Base-by-base conservation (phyloP, 2,329 filamentous ascomycete species). In the Fusarium nematophilum region DNA sequence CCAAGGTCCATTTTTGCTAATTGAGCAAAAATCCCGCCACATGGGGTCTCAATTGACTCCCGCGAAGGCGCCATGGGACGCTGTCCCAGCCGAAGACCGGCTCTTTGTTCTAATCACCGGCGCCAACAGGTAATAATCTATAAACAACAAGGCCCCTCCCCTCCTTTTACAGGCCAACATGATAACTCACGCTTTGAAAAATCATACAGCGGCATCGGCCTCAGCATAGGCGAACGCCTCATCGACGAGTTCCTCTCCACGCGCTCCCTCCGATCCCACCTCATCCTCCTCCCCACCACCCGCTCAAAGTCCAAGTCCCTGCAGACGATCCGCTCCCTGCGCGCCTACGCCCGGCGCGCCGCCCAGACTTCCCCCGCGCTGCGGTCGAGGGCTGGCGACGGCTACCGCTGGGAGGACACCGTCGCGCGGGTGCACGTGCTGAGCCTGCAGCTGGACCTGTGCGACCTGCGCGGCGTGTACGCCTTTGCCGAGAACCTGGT, bases 181-280 rank as follows among this genome's bases (percentile, higher is more conserved):
- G 5, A 36, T 9, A n/a, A 26, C 27, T 33, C 2, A 29, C 36
- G n/a, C 59, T 69, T 38, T 68, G 36, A 17, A 21, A 27, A 36
- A 13, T 36, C 27, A 37, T 38, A 5, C 74, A 97, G 94, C 73
- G 94, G 94, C 57, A 87, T 97, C 37, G 94, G 94, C 37, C 90
- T 94, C 68, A 89, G 90, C 50, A 93, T 91, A 65, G 91, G 90
- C 73, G 87, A 90, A 70, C 91, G 92, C 57, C 83, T 97, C 52
- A 94, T 96, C 67, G 92, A 97, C 79, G 91, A 96, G 69, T 97
- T 97, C 79, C 86, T 96, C 56, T 79, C 81, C 55, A 86, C 86
- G 10, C 87, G 86, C 29, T 85, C 90, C 25, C 80, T 86, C 42
- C 80, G 82, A 25, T 84, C 91, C 53, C 86, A 90, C 69, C 85